Conservation (phyloP, 257 asterid species). For the Solanum virginianum region DNA sequence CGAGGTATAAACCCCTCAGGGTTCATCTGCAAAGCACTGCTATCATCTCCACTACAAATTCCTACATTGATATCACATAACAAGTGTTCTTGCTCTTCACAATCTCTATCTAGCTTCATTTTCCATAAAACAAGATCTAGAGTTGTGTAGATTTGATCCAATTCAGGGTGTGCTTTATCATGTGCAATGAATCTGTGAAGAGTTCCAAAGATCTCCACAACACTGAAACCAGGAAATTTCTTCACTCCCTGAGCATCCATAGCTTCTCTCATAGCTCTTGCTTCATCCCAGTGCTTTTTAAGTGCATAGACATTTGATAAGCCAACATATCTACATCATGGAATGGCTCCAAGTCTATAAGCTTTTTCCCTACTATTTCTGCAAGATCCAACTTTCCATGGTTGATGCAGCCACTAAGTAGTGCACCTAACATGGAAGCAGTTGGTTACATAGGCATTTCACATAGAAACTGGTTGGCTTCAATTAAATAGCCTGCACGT, state of each 20-base stretch:
- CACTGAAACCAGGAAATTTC: slow-evolving; percentile 54
- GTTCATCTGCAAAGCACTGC: not conserved
- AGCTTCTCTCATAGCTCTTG: slow-evolving; percentile 37
- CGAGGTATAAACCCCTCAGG: too few species aligned
- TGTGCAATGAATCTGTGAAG: slow-evolving; percentile 59
- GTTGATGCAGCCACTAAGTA: slow-evolving; percentile 56
- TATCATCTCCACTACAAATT: not conserved
- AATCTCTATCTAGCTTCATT: slow-evolving; percentile 29
- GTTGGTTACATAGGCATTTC: slow-evolving; percentile 44
- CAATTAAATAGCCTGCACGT: slow-evolving; percentile 47
- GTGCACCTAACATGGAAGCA: slow-evolving; percentile 59
- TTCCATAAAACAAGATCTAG: slow-evolving; percentile 22
- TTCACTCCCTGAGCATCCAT: slow-evolving; percentile 67
- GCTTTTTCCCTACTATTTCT: slow-evolving; percentile 50
- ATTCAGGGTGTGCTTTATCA: slow-evolving; percentile 40
- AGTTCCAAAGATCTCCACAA: slow-evolving; percentile 42
- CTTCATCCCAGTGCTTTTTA: slow-evolving; percentile 49
- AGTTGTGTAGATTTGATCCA: slow-evolving; percentile 30
- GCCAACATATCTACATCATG: slow-evolving; percentile 65
- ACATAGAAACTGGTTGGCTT: slow-evolving; percentile 31
- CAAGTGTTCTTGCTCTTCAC: slow-evolving; percentile 5
- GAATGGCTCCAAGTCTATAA: slow-evolving; percentile 45
- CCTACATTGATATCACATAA: not conserved
- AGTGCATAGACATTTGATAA: slow-evolving; percentile 55
- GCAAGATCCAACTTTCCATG: slow-evolving; percentile 49